These are phyloP conservation scores for Boletus pseudopeckii DNA, from an alignment of 768 basidiomycete genomes.

Conservation along the genomic window DNA sequence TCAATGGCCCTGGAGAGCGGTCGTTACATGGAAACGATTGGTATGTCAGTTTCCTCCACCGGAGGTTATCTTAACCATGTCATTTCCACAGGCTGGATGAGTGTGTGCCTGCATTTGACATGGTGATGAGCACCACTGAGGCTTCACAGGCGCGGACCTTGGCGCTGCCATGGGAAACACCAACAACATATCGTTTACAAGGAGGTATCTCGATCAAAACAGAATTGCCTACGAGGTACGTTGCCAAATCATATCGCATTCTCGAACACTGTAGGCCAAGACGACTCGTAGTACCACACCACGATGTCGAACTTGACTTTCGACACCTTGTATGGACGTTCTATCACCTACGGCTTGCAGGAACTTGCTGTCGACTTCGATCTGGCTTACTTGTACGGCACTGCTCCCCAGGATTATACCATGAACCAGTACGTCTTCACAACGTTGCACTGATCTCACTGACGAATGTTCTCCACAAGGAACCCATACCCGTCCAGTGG, in stretches of 20 bases:
- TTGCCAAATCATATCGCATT: not conserved
- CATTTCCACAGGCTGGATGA: conserved; percentile 50
- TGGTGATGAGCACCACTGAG: not conserved
- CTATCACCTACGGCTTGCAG: conserved; percentile 54
- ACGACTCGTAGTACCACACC: conserved; percentile 60
- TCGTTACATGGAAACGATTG: conserved; percentile 90
- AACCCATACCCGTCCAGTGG: conserved; percentile 59
- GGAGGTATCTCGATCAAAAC: conserved; percentile 80
- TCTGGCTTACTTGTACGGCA: conserved; percentile 61
- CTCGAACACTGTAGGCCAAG: not conserved
- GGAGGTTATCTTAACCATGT: not conserved
- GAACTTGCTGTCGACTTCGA: conserved; percentile 57
- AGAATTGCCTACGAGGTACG: conserved; percentile 70
- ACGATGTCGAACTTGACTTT: conserved; percentile 48
- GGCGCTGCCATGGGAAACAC: conserved; percentile 35
- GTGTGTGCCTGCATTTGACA: conserved; percentile 34
- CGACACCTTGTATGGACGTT: conserved; percentile 53
- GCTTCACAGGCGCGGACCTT: conserved; percentile 44
- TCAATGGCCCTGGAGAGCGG: conserved; percentile 65
- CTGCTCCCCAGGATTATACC: conserved; percentile 73
- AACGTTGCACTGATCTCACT: not conserved
- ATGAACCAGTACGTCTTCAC: conserved; percentile 47
- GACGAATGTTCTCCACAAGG: conserved; percentile 31
- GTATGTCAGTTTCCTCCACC: conserved; percentile 34
- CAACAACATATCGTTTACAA: conserved; percentile 56